These are phyloP conservation scores for Eudorina sp. DNA, from an alignment of 139 green algal genomes.

Conservation along the genomic window DNA sequence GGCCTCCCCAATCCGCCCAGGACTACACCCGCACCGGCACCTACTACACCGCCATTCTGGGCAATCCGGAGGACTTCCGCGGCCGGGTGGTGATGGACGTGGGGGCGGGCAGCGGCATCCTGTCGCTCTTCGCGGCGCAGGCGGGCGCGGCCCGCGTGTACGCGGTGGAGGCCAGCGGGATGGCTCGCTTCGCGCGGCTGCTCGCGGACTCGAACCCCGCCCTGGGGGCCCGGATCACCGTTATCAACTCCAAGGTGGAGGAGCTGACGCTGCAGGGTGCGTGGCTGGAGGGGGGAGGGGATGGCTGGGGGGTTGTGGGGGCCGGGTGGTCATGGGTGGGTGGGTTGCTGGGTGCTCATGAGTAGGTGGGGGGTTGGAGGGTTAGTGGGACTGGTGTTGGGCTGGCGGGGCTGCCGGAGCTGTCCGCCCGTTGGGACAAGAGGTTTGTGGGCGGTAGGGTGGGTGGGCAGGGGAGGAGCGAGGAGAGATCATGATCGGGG, in stretches of 20 bases:
- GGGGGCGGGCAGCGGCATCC: conserved; percentile 92
- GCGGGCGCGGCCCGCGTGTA: conserved; percentile 91
- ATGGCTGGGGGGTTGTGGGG: too few species aligned
- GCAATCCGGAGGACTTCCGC: conserved; percentile 91
- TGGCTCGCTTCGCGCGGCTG: conserved; percentile 81
- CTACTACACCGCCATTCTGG: conserved; percentile 93
- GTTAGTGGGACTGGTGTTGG: too few species aligned
- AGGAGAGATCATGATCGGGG: too few species aligned
- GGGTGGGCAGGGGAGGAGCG: too few species aligned
- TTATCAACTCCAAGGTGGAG: conserved; percentile 67
- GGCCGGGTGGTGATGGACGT: conserved; percentile 96
- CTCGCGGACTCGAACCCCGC: conserved; percentile 83
- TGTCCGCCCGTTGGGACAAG: too few species aligned
- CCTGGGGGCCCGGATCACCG: conserved; percentile 59
- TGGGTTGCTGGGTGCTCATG: too few species aligned
- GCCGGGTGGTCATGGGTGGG: too few species aligned
- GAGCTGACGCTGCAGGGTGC: conserved; percentile 54
- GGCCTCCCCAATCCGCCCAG: conserved; percentile 53
- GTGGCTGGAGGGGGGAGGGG: too few species aligned
- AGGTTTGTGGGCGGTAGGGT: too few species aligned
- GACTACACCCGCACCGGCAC: conserved; percentile 92
- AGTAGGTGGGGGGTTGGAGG: too few species aligned
- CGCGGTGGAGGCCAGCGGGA: conserved; percentile 93
- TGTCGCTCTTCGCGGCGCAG: conserved; percentile 96
- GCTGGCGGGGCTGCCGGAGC: too few species aligned